phyloP scores from a whole-genome alignment of 352 stramenopile species.

The Phytopythium ostracodes region DNA sequence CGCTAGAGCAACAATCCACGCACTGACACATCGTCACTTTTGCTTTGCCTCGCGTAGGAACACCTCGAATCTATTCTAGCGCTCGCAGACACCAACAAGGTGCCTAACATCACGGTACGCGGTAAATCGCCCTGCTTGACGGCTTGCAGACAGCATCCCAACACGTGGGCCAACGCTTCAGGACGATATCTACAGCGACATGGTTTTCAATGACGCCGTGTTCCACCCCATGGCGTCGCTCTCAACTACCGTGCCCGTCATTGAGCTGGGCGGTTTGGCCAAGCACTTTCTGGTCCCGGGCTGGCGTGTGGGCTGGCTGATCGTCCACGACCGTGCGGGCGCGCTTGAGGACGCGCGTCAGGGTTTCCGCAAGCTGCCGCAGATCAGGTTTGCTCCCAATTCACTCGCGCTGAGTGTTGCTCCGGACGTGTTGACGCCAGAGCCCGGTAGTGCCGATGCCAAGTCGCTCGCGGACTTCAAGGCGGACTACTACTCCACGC shows the following conservation, averaged over 20 bases:
- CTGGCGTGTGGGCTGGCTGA: slow-evolving; percentile 94
- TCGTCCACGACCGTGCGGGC: slow-evolving; percentile 90
- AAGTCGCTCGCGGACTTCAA: slow-evolving; percentile 78
- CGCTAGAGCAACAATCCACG: not conserved
- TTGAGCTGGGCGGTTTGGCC: slow-evolving; percentile 83
- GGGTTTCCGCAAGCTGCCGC: slow-evolving; percentile 88
- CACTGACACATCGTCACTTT: not conserved
- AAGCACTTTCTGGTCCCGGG: slow-evolving; percentile 96
- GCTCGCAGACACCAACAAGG: slow-evolving; percentile 75
- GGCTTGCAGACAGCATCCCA: not conserved
- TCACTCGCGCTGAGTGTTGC: slow-evolving; percentile 83
- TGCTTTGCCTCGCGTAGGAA: slow-evolving; percentile 11
- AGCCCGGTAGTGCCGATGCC: slow-evolving; percentile 50
- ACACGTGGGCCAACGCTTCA: slow-evolving; percentile 5
- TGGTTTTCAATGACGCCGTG: slow-evolving; percentile 65
- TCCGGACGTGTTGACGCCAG: slow-evolving; percentile 74
- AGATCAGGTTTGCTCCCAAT: slow-evolving; percentile 90
- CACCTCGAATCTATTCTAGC: slow-evolving; percentile 73
- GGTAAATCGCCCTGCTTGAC: not conserved
- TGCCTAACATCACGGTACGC: slow-evolving; percentile 92
- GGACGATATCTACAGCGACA: slow-evolving; percentile 86
- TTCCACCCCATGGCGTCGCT: slow-evolving; percentile 85
- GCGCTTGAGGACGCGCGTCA: slow-evolving; percentile 76
- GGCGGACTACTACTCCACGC: slow-evolving; percentile 65
- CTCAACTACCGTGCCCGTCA: slow-evolving; percentile 78